Evolutionary conservation across 1,284 basidiomycete genomes (phyloP).

Genomic region (Rhizoctonia solani): DNA sequence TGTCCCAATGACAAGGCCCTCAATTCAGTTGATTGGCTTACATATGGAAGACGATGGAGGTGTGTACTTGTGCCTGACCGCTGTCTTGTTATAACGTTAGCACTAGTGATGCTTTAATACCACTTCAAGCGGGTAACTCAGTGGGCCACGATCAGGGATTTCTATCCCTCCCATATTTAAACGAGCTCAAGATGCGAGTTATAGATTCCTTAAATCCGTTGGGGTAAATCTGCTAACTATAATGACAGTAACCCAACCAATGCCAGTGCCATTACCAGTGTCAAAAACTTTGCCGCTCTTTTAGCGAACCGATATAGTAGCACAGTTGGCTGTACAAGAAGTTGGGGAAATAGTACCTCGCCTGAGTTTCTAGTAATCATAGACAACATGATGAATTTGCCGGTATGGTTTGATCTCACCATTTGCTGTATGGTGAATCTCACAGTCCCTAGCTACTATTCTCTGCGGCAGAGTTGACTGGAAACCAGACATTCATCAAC

Average conservation of each 20-base stretch:
- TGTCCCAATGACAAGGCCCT: constrained; percentile 46
- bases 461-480: constrained; percentile 57
- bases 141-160: constrained; percentile 54
- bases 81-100: constrained; percentile 56
- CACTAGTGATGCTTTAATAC: constrained; percentile 50
- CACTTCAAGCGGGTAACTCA: constrained; percentile 4
- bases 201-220: not conserved
- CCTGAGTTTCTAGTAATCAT: constrained; percentile 63
- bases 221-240: not conserved
- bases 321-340: constrained; percentile 53
- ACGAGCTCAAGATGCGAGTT: constrained; percentile 53
- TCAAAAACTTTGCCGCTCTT: constrained; percentile 49
- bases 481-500: constrained; percentile 57
- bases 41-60: constrained; percentile 52
- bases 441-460: constrained; percentile 52
- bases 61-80: not conserved
- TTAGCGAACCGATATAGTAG: constrained; percentile 51
- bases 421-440: not conserved
- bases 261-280: constrained; percentile 46
- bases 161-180: constrained; percentile 57
- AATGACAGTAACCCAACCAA: constrained; percentile 48
- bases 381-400: constrained; percentile 78
- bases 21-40: constrained; percentile 51
- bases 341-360: constrained; percentile 57
- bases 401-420: constrained; percentile 43